Evolutionary conservation across 2,329 filamentous ascomycete genomes (phyloP).

Genomic region (Scorias spongiosa): DNA sequence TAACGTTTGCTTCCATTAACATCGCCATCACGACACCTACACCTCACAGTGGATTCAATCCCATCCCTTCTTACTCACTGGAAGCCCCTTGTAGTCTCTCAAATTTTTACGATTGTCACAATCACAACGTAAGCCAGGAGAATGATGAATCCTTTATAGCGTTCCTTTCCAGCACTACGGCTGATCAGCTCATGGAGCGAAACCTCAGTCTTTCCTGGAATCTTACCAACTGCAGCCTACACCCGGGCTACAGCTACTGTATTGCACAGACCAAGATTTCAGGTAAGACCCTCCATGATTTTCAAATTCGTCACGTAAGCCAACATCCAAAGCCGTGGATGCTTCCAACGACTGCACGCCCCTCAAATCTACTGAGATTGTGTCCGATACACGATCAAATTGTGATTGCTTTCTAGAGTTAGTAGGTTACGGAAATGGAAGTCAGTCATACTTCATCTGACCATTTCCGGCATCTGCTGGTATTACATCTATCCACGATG

Average conservation of each 20-base stretch:
- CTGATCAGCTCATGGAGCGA: neutral
- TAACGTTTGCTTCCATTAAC: neutral
- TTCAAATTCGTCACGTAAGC: neutral
- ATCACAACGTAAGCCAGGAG: neutral
- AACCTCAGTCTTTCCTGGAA: neutral
- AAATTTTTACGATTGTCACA: neutral
- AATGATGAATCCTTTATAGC: neutral
- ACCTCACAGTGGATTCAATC: neutral
- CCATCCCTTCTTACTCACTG: neutral
- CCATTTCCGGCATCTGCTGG: neutral
- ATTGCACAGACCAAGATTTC: neutral
- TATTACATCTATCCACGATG: neutral
- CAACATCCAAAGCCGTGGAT: neutral
- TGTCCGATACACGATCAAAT: neutral
- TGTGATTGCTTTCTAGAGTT: neutral
- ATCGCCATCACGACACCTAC: neutral
- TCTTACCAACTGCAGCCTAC: neutral
- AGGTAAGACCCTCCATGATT: neutral
- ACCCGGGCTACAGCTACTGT: neutral
- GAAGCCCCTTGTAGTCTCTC: neutral
- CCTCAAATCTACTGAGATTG: neutral
- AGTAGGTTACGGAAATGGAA: neutral
- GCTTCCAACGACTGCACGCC: neutral
- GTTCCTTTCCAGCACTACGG: neutral
- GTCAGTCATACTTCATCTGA: neutral